phyloP scores from a whole-genome alignment of 2,329 filamentous ascomycete species.

The Diaporthe velutina region DNA sequence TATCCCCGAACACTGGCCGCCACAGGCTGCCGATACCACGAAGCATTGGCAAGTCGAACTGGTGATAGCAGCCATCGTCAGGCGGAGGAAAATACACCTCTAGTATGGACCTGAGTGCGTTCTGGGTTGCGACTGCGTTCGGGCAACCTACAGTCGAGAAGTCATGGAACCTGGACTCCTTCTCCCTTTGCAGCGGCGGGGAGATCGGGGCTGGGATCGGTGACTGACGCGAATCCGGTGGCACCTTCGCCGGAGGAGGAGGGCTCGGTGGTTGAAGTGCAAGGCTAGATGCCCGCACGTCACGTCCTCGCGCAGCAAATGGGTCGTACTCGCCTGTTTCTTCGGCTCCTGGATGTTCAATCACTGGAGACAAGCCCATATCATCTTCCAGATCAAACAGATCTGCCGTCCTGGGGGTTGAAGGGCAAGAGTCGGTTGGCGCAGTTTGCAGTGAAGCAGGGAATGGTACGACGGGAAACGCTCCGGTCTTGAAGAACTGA shows the following conservation, averaged over 20 bases:
- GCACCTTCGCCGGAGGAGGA: slow-evolving; percentile 41
- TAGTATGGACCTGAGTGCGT: slow-evolving; percentile 67
- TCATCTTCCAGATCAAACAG: slow-evolving; percentile 37
- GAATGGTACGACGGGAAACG: slow-evolving; percentile 46
- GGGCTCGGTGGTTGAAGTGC: slow-evolving; percentile 44
- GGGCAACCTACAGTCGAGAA: slow-evolving; percentile 56
- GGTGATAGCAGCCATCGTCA: slow-evolving; percentile 57
- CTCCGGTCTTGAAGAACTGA: slow-evolving; percentile 57
- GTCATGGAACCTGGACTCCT: slow-evolving; percentile 58
- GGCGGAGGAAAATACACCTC: slow-evolving; percentile 63
- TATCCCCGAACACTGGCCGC: slow-evolving; percentile 64
- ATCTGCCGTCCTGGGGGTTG: slow-evolving; percentile 32
- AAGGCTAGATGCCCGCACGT: not conserved
- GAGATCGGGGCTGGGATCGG: slow-evolving; percentile 61
- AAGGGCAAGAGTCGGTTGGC: slow-evolving; percentile 37
- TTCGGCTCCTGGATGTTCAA: slow-evolving; percentile 34
- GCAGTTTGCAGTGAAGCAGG: slow-evolving; percentile 30
- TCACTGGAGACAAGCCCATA: slow-evolving; percentile 24
- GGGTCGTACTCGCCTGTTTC: slow-evolving; percentile 61
- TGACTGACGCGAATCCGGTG: slow-evolving; percentile 48
- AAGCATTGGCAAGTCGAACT: slow-evolving; percentile 61
- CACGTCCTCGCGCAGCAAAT: slow-evolving; percentile 48
- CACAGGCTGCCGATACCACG: slow-evolving; percentile 65
- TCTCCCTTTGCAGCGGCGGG: not conserved
- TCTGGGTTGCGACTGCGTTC: slow-evolving; percentile 68